These are phyloP conservation scores for Lecanoromycetidae sp. DNA, from an alignment of 2,329 filamentous ascomycete genomes.

Conservation along the genomic window DNA sequence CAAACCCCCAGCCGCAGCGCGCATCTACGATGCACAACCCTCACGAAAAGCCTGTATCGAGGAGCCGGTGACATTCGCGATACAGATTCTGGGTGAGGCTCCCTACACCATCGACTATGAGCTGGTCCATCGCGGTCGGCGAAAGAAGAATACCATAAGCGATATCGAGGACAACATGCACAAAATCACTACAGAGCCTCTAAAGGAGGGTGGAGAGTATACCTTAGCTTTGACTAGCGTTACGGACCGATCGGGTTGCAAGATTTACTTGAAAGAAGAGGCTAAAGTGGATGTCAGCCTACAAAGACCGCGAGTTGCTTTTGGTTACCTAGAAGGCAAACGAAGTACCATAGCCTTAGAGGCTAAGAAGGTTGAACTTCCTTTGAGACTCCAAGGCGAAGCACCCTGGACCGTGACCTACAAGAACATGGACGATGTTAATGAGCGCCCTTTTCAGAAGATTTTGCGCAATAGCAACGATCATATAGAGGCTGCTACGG, in stretches of 20 bases:
- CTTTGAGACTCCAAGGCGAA: constrained; percentile 73
- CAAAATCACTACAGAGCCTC: constrained; percentile 61
- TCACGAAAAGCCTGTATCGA: constrained; percentile 65
- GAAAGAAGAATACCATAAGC: constrained; percentile 54
- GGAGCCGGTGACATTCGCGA: constrained; percentile 61
- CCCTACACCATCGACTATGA: constrained; percentile 91
- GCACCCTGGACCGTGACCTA: constrained; percentile 74
- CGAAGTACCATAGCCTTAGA: constrained; percentile 65
- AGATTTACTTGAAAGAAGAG: constrained; percentile 73
- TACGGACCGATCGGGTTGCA: constrained; percentile 75
- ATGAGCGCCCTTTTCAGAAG: constrained; percentile 33
- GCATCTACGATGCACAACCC: constrained; percentile 46
- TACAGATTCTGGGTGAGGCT: constrained; percentile 65
- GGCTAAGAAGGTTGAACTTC: constrained; percentile 59
- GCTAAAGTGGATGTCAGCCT: constrained; percentile 75
- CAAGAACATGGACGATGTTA: constrained; percentile 47
- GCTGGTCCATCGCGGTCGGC: constrained; percentile 76
- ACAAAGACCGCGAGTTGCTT: constrained; percentile 75
- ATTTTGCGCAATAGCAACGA: constrained; percentile 54
- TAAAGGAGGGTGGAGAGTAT: constrained; percentile 80
- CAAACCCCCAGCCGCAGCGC: constrained; percentile 77
- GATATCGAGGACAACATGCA: constrained; percentile 52
- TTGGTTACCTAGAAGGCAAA: constrained; percentile 74
- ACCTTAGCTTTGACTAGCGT: constrained; percentile 74
- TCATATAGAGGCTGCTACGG: constrained; percentile 49